A percentile compares a stretch with the other conserved stretches of the same genome.
Conservation (phyloP, 768 basidiomycete genomes). For the Russula dissimulans region DNA sequence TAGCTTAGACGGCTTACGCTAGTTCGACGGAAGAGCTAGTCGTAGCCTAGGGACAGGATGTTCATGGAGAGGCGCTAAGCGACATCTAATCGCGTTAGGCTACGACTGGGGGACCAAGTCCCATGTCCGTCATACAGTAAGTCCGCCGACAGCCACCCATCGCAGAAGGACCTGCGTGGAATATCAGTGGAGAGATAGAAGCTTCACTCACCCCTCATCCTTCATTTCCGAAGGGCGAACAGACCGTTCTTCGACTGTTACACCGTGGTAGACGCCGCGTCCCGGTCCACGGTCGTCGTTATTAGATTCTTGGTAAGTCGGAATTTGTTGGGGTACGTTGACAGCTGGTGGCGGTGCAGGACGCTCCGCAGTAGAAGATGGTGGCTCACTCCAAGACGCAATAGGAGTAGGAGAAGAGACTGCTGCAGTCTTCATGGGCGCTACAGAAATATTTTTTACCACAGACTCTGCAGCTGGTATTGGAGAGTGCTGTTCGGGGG, state of each 20-base stretch:
- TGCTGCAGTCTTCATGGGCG: neutral
- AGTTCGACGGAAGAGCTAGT: constrained; percentile 22
- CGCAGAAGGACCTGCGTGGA: constrained; percentile 10
- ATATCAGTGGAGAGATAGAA: constrained; percentile 21
- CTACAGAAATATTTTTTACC: neutral
- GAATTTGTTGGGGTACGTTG: constrained; percentile 18
- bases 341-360: neutral
- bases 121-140: constrained; percentile 18
- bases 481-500: constrained; percentile 6
- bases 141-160: constrained; percentile 15
- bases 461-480: neutral
- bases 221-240: constrained; percentile 85
- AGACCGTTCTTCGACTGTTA: constrained; percentile 42
- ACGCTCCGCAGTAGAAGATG: neutral
- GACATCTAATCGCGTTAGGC: constrained; percentile 29
- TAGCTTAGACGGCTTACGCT: constrained; percentile 49
- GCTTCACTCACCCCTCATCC: constrained; percentile 83
- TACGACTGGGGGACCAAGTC: constrained; percentile 11
- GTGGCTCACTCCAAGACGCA: constrained; percentile 15
- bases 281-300: constrained; percentile 25
- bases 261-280: constrained; percentile 26
- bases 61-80: constrained; percentile 15
- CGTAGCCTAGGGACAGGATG: constrained; percentile 19
- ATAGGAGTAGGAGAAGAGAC: constrained; percentile 7
- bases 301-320: constrained; percentile 17